phyloP scores from a whole-genome alignment of 805 yeast genomes.

The Jamesozyma hellenica region DNA sequence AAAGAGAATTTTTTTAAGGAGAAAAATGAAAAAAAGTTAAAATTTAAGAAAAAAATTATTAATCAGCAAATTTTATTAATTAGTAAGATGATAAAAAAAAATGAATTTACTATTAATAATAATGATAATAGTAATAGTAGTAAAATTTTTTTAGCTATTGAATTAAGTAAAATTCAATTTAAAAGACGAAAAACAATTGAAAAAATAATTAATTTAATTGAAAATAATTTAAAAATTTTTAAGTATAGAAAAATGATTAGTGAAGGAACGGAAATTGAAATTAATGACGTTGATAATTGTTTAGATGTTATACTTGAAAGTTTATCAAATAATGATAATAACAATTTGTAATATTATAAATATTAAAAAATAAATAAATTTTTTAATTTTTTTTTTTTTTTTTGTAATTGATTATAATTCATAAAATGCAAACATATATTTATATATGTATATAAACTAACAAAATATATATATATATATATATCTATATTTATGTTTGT shows the following conservation, averaged over 20 bases:
- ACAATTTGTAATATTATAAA: neutral
- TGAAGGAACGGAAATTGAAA: conserved; percentile 55
- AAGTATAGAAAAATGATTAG: conserved; percentile 61
- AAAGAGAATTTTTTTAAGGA: conserved; percentile 8
- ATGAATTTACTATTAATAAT: conserved; percentile 1
- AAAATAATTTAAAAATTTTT: conserved; percentile 45
- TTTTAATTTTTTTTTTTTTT: neutral
- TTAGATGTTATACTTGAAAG: conserved; percentile 46
- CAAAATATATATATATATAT: too few species aligned
- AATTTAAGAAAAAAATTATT: conserved; percentile 20
- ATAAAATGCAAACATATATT: too few species aligned
- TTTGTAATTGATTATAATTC: too few species aligned
- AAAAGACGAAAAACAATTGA: conserved; percentile 30
- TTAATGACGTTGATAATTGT: conserved; percentile 57
- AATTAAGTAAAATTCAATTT: conserved; percentile 36
- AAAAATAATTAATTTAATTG: conserved; percentile 27
- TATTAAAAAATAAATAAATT: neutral
- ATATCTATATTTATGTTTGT: too few species aligned
- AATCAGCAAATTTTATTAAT: conserved; percentile 24
- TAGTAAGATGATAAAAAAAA: conserved; percentile 4
- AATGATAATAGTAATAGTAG: conserved; percentile 14
- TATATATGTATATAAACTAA: too few species aligned
- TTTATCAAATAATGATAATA: conserved; percentile 4
- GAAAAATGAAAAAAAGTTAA: conserved; percentile 14
- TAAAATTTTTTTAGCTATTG: conserved; percentile 16